These are phyloP conservation scores for Puccinia novopanici DNA, from an alignment of 1,284 basidiomycete genomes.

Conservation along the genomic window DNA sequence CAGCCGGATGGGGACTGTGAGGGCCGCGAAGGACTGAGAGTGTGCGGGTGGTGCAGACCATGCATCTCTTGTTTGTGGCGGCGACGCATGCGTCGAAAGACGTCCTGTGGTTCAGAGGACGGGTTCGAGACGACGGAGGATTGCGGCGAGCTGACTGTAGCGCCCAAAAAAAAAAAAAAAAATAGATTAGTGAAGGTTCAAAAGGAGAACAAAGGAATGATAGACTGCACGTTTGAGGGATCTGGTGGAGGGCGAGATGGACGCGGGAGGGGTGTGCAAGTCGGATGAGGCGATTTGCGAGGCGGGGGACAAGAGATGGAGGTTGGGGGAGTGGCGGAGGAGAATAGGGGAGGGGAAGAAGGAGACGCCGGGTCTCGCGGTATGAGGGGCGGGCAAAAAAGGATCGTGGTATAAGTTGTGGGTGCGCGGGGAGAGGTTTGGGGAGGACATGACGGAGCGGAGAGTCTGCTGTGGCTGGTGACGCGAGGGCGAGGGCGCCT, in stretches of 20 bases:
- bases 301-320: background rate
- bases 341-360: background rate
- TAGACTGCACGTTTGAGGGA: background rate
- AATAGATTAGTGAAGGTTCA: background rate
- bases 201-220: background rate
- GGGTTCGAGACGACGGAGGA: background rate
- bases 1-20: background rate
- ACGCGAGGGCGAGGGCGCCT: background rate
- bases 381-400: background rate
- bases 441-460: background rate
- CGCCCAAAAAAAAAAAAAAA: background rate
- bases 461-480: background rate
- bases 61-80: background rate
- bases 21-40: background rate
- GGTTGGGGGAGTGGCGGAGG: background rate
- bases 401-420: background rate
- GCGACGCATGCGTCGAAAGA: slow-evolving; percentile 10
- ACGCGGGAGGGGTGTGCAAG: slow-evolving; percentile 5
- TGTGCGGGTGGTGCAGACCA: background rate
- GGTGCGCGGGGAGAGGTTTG: background rate
- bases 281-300: background rate
- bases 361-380: background rate
- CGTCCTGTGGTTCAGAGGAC: slow-evolving; percentile 1
- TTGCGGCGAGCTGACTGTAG: background rate
- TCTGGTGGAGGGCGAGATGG: slow-evolving; percentile 15